Evolutionary conservation across 1,284 basidiomycete species (phyloP).

Genomic region (Vanrija pseudolonga): DNA sequence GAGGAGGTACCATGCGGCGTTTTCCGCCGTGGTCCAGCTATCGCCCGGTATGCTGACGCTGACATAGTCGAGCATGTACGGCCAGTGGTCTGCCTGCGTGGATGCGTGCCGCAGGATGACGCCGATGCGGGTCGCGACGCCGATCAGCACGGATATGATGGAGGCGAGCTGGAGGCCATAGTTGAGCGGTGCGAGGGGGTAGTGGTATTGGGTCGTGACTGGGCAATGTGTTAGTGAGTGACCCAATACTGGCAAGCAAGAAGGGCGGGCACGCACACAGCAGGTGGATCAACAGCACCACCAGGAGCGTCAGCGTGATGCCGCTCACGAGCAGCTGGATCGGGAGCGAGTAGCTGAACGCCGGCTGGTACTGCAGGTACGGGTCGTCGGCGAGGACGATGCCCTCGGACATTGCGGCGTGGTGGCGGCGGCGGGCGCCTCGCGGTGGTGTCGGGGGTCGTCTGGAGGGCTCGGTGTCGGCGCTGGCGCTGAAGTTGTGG

Average conservation of each 20-base stretch:
- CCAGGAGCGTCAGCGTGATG: constrained; percentile 78
- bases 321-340: constrained; percentile 86
- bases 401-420: neutral
- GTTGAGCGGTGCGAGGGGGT: constrained; percentile 87
- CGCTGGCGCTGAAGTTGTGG: no score
- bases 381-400: constrained; percentile 55
- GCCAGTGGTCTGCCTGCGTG: constrained; percentile 71
- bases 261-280: constrained; percentile 53
- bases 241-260: no score
- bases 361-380: constrained; percentile 68
- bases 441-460: neutral
- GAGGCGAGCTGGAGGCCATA: constrained; percentile 82
- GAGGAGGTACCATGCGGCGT: constrained; percentile 81
- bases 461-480: no score
- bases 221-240: no score
- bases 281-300: constrained; percentile 86
- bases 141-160: constrained; percentile 72
- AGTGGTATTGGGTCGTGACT: constrained; percentile 92
- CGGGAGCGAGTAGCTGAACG: constrained; percentile 80
- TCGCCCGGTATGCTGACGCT: constrained; percentile 72
- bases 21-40: constrained; percentile 64
- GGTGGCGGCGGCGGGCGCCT: neutral
- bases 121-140: constrained; percentile 69
- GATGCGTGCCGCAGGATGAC: constrained; percentile 65
- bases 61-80: constrained; percentile 91